These are phyloP conservation scores for Starmerella gropengiesseri DNA, from an alignment of 805 yeast species.

Conservation along the genomic window DNA sequence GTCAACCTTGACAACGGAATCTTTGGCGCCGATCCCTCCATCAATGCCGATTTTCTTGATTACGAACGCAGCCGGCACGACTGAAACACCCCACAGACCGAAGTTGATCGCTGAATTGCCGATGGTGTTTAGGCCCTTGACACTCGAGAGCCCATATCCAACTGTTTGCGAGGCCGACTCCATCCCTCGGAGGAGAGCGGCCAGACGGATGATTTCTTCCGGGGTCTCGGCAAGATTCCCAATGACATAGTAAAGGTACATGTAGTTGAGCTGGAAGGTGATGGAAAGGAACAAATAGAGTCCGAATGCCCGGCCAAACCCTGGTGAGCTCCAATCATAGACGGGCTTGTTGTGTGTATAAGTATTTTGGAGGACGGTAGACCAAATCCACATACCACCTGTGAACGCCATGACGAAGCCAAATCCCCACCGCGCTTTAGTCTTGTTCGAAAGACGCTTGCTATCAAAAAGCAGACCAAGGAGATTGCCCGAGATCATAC, in stretches of 20 bases:
- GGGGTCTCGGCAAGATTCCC: constrained; percentile 15
- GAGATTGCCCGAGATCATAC: constrained; percentile 36
- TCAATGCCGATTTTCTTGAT: constrained; percentile 5
- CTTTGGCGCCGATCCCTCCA: constrained; percentile 3
- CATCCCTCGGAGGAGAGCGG: constrained; percentile 13
- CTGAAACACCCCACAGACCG: constrained; percentile 15
- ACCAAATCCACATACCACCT: constrained; percentile 27
- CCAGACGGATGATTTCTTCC: constrained; percentile 11
- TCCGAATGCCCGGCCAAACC: constrained; percentile 41
- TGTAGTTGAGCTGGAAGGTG: constrained; percentile 14
- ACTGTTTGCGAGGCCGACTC: constrained; percentile 17
- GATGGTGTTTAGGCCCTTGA: constrained; percentile 11
- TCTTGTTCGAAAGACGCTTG: constrained; percentile 32
- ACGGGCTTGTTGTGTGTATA: constrained; percentile 20
- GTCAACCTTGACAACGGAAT: background rate
- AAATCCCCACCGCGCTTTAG: constrained; percentile 40
- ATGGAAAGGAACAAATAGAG: constrained; percentile 29
- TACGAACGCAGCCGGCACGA: background rate
- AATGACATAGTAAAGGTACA: constrained; percentile 12
- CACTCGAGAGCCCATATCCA: constrained; percentile 16
- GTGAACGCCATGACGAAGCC: constrained; percentile 36
- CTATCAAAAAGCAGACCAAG: constrained; percentile 36
- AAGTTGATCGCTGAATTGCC: constrained; percentile 18
- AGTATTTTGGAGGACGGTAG: constrained; percentile 20
- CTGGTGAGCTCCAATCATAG: constrained; percentile 34